phyloP scores from a whole-genome alignment of 2,329 filamentous ascomycete genomes.

The Trichoderma arundinaceum region DNA sequence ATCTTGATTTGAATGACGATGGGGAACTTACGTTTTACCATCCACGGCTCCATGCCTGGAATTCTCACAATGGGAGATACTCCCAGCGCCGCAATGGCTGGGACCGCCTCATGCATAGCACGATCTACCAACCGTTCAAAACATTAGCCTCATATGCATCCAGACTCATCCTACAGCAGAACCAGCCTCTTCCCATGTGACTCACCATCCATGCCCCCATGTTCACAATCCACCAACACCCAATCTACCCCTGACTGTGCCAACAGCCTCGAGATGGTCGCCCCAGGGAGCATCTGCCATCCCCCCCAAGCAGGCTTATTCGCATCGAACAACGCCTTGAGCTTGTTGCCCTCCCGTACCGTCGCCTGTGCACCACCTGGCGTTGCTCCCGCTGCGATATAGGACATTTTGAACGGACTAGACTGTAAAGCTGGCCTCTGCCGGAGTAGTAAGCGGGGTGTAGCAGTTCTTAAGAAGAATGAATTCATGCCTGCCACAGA shows the following conservation, averaged over 20 bases:
- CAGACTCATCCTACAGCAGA: not conserved
- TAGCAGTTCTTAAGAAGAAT: constrained; percentile 11
- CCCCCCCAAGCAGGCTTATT: constrained; percentile 59
- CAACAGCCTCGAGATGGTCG: constrained; percentile 63
- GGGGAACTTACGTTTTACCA: constrained; percentile 50
- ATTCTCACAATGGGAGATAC: constrained; percentile 56
- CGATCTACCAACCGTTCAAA: constrained; percentile 43
- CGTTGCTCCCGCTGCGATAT: constrained; percentile 15
- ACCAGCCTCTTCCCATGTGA: not conserved
- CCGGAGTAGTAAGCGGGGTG: constrained; percentile 7
- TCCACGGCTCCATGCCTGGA: constrained; percentile 56
- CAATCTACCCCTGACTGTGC: constrained; percentile 69
- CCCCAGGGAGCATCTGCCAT: constrained; percentile 68
- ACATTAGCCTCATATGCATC: not conserved
- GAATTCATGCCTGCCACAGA: constrained; percentile 16
- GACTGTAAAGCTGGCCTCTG: not conserved
- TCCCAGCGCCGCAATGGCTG: constrained; percentile 56
- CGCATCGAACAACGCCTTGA: constrained; percentile 57
- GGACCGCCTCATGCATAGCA: constrained; percentile 60
- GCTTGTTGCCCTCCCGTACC: constrained; percentile 54
- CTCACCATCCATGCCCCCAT: constrained; percentile 57
- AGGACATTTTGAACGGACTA: constrained; percentile 20
- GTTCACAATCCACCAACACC: constrained; percentile 65
- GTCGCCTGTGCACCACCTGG: constrained; percentile 31
- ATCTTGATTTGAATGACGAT: not conserved